Evolutionary conservation across 495 filamentous ascomycete genomes (phyloP).

Genomic region (Xylaria bambusicola): DNA sequence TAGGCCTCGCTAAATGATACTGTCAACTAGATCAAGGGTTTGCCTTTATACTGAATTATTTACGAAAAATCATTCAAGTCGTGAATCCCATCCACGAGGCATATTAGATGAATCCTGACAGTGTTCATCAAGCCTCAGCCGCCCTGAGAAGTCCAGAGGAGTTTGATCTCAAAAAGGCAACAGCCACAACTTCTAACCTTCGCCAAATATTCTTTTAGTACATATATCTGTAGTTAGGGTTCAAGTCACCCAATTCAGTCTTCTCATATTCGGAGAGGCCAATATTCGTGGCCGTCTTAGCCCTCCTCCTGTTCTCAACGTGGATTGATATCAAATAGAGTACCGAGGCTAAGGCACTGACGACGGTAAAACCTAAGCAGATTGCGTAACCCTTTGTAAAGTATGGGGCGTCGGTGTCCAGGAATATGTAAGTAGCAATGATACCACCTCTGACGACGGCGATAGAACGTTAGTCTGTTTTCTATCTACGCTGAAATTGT

Average conservation of each 20-base stretch:
- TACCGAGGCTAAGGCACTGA: conserved; percentile 62
- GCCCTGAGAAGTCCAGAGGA: too few species aligned
- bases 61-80: too few species aligned
- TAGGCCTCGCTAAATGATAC: too few species aligned
- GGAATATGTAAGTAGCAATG: conserved; percentile 82
- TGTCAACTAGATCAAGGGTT: too few species aligned
- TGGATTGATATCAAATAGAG: conserved; percentile 62
- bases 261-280: conserved; percentile 72
- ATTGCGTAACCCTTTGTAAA: conserved; percentile 79
- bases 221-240: conserved; percentile 63
- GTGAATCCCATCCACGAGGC: too few species aligned
- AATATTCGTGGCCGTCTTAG: conserved; percentile 51
- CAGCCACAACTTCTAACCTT: too few species aligned
- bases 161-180: too few species aligned
- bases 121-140: too few species aligned
- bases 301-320: conserved; percentile 67
- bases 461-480: not conserved
- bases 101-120: too few species aligned
- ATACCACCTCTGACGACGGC: conserved; percentile 64
- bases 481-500: too few species aligned
- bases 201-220: conserved; percentile 41
- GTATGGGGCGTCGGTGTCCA: conserved; percentile 66
- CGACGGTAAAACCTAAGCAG: conserved; percentile 69
- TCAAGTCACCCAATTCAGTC: conserved; percentile 69
- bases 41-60: too few species aligned